Base-by-base conservation (phyloP, 345 rosid genomes). In the Crucihimalaya himalaica region DNA sequence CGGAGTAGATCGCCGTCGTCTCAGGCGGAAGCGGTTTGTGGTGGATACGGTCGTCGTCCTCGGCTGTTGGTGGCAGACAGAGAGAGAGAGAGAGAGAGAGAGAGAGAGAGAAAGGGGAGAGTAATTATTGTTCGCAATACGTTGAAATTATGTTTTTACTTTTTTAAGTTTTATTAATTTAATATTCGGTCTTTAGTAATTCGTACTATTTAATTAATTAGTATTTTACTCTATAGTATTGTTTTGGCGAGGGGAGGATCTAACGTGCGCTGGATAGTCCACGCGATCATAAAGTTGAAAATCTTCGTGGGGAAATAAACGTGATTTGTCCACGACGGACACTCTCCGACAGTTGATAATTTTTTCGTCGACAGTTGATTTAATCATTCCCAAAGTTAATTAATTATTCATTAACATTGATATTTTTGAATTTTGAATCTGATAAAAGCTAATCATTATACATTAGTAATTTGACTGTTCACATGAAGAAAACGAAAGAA, bases 11-110 rank as follows among this genome's bases (percentile, higher is more conserved):
- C 76, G 57, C 68, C 76, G 80, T 64, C 61, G 71, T 70, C 46
- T 46, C 37, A n/a, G 34, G 34, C 79, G 66, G 53, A 28, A 47
- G 25, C 72, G 62, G 79, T 69, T 63, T 46, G 66, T 46, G 35
- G 75, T 63, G 72, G 67, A 63, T 56, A 70, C 55, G 80, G 80
- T 77, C 76, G 80, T 77, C 80, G 80, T 77, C 80, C 48, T 57
- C 54, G 62, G 68, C 80, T 71, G 57, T 63, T 57, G 76, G 66
- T 70, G 67, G 76, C 72, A 77, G 76, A 70, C 75, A 63, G 11
- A 18, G 75, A 73, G 57, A 68, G 46, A 74, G 43, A 37, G 42
- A 68, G 57, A 51, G n/a, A n/a, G n/a, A n/a, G n/a, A n/a, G n/a
- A n/a, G n/a, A n/a, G n/a, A n/a, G n/a, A n/a, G n/a, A n/a, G 63